Evolutionary conservation across 1,284 basidiomycete species (phyloP), one percentile per base, ranked within the genome.

Genomic region (Irpex rosettiformis): DNA sequence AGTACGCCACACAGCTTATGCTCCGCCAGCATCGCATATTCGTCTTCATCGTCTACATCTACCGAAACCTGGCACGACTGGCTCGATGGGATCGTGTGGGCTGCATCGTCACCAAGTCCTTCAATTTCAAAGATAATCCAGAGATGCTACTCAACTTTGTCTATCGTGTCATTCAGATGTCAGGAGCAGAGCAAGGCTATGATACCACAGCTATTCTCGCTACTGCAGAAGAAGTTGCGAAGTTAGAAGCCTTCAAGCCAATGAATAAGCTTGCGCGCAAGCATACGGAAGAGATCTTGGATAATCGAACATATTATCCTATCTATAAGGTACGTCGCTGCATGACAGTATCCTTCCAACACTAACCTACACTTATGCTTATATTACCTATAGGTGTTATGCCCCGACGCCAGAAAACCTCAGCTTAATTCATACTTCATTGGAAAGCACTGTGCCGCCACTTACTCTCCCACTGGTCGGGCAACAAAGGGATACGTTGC

Each of bases 401-500:
- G 43, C 18, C 6, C 43, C 43, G 43, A 6, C 21, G 43, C 8
- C 18, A 18, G 13, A 13, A 22, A 47, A 18, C 8, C 5, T 6
- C 6, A 47, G 21, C 43, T 24, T 4, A 13, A 25, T 11, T 28
- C n/a, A n/a, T n/a, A 56, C 27, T 45, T 28, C 2, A 8, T n/a
- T 16, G n/a, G 42, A 8, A 30, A 49, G 21, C 11, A 18, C 16
- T 30, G 10, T 13, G 16, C n/a, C 29, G 56, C 33, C 18, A n/a
- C 56, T 16, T 24, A 37, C 4, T 55, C 53, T 5, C 58, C 47
- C 0, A 55, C 45, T 1, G 58, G 58, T 24, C 58, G 58, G 4
- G 52, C 37, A 1, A 52, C 52, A 13, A 55, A 52, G 16, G 58
- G 58, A 5, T 59, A 47, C 30, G 45, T 55, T 2, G 53, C 58